Base-by-base conservation (phyloP, 768 basidiomycete genomes). In the Mycena chlorophos region DNA sequence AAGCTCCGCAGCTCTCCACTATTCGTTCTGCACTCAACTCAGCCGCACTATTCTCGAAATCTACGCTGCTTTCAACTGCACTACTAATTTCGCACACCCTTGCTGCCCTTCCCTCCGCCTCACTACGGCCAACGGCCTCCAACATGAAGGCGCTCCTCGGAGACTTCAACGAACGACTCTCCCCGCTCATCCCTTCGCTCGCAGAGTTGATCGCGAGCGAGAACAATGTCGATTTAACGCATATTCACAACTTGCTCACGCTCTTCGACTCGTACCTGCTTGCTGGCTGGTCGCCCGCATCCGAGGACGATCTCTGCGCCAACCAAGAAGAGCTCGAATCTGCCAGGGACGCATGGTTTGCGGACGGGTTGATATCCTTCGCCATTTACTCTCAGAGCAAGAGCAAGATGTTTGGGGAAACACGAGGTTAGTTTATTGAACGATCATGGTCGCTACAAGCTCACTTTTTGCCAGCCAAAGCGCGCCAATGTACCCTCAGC, bases 261-360 rank as follows among this genome's bases (percentile, higher is more conserved):
- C 71, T 90, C 1, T 63, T 91, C 8, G 89, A 91, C 59, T 72
- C 78, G 1, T 86, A 79, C 65, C 74, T 91, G 1, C 69, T 90
- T 8, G 81, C 78, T 1, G 78, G 80, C 39, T 89, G 86, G 86
- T 63, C 60, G 6, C 50, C 60, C 4, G 54, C 42, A 16, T 25
- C 25, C 22, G 56, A 52, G 23, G 60, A 47, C n/a, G 55, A 57
- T 27, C 19, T 43, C 10, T 23, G 48, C 16, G 55, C 26, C 54
- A 59, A 55, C 55, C 52, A 54, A 31, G 50, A 49, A 52, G 38
- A 49, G 20, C 52, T 81, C 23, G 70, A 71, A 1, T 64, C 63
- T 17, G 77, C 76, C 4, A 65, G 76, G 39, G 74, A 78, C 29
- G 69, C 68, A 2, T 79, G 76, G 70, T 66, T 88, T 29, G 69